These are phyloP conservation scores for Mortierella sp. DNA, from an alignment of 371 early-diverging fungal genomes.

Conservation along the genomic window DNA sequence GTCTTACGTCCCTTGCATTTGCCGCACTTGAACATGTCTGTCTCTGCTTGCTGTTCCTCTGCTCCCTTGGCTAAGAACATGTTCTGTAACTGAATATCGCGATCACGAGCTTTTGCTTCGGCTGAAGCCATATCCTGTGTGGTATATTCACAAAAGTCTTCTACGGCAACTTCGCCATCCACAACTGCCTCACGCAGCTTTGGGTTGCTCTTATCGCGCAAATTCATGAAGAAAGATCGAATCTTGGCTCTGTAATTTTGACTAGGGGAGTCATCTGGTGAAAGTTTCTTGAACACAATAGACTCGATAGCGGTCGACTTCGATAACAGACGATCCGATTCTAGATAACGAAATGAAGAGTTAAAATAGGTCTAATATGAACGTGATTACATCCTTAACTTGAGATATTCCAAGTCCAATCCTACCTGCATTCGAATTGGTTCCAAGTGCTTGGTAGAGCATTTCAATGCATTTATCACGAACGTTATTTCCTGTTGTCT, in stretches of 20 bases:
- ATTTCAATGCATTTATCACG: constrained; percentile 90
- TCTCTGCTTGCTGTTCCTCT: constrained; percentile 83
- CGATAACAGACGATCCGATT: constrained; percentile 70
- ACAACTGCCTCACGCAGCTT: constrained; percentile 81
- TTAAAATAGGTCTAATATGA: neutral
- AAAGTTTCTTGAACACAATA: constrained; percentile 69
- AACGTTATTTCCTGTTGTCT: constrained; percentile 73
- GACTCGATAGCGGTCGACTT: constrained; percentile 79
- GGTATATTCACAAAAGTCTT: constrained; percentile 83
- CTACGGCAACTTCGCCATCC: constrained; percentile 72
- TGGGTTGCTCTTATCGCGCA: constrained; percentile 88
- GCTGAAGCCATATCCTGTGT: constrained; percentile 91
- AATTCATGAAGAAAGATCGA: constrained; percentile 85
- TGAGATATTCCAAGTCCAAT: neutral
- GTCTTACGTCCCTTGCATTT: constrained; percentile 92
- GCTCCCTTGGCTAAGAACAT: constrained; percentile 88
- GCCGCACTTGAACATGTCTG: constrained; percentile 96
- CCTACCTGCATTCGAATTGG: constrained; percentile 77
- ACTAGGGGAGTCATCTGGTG: constrained; percentile 61
- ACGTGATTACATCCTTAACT: neutral
- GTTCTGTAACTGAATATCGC: constrained; percentile 78
- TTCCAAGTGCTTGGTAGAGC: constrained; percentile 84
- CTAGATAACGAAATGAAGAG: constrained; percentile 42
- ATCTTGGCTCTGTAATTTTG: constrained; percentile 82
- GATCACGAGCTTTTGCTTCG: constrained; percentile 79